A percentile compares a stretch with the other conserved stretches of the same genome.
These are phyloP conservation scores for Lentinula lateritia DNA, from an alignment of 768 basidiomycete species.

Conservation along the genomic window DNA sequence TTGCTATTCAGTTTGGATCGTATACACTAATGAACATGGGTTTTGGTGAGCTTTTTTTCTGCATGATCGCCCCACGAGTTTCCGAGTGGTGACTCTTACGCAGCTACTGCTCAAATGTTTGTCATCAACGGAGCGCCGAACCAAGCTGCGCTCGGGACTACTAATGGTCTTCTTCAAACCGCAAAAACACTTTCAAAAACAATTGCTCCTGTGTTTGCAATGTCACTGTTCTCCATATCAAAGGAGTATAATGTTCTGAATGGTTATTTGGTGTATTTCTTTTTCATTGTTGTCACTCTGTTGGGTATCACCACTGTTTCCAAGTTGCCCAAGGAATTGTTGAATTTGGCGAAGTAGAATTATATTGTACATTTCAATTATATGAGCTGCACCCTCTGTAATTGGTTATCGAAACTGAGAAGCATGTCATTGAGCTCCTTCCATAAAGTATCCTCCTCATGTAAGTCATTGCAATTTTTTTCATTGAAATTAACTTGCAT, in stretches of 20 bases:
- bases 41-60: neutral
- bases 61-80: neutral
- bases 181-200: neutral
- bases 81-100: neutral
- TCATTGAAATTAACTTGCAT: no score
- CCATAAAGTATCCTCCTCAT: no score
- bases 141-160: neutral
- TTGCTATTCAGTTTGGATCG: neutral
- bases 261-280: neutral
- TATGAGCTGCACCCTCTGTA: neutral
- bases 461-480: no score
- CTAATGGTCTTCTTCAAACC: neutral
- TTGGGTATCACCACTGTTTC: neutral
- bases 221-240: neutral
- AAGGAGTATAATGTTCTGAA: neutral
- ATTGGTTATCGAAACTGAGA: no score
- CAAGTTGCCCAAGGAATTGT: neutral
- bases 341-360: neutral
- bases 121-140: neutral
- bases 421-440: no score
- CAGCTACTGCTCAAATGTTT: neutral
- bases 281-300: neutral
- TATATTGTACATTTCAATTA: neutral
- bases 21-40: neutral
- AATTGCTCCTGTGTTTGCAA: neutral